These are phyloP conservation scores for Didymella pomorum DNA, from an alignment of 2,329 filamentous ascomycete genomes.

Conservation along the genomic window DNA sequence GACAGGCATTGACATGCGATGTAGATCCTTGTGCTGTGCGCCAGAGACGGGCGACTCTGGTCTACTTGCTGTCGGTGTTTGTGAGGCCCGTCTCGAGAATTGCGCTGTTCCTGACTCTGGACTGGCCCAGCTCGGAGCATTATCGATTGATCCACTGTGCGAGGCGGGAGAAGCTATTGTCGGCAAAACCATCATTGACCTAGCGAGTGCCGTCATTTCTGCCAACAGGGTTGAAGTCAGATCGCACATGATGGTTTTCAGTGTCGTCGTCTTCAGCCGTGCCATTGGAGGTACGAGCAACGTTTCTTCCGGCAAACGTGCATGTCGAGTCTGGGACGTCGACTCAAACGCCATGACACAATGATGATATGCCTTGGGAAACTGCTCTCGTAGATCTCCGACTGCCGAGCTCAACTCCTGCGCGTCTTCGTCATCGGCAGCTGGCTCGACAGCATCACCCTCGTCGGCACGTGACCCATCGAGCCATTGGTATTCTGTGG, in stretches of 20 bases:
- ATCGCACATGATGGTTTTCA: conserved; percentile 57
- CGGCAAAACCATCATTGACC: conserved; percentile 61
- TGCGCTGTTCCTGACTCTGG: conserved; percentile 35
- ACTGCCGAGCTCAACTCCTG: conserved; percentile 66
- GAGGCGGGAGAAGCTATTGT: conserved; percentile 67
- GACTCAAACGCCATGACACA: conserved; percentile 84
- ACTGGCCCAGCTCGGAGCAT: conserved; percentile 41
- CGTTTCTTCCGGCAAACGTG: conserved; percentile 68
- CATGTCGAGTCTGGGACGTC: conserved; percentile 46
- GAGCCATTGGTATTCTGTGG: conserved; percentile 64
- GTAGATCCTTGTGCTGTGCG: conserved; percentile 64
- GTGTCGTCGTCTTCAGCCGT: conserved; percentile 75
- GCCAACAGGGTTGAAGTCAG: conserved; percentile 55
- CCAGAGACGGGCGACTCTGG: conserved; percentile 46
- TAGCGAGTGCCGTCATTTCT: conserved; percentile 58
- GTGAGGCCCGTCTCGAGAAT: conserved; percentile 44
- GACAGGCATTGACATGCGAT: conserved; percentile 83
- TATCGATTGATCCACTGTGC: conserved; percentile 37
- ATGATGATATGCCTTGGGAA: conserved; percentile 78
- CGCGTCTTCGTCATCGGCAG: conserved; percentile 39
- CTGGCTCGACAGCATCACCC: conserved; percentile 22
- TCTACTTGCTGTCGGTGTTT: conserved; percentile 35
- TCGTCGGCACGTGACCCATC: conserved; percentile 52
- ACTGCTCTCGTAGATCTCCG: conserved; percentile 73
- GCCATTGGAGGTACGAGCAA: conserved; percentile 73